Conservation (phyloP, 2,329 filamentous ascomycete species). For the Scytalidium lignicola region DNA sequence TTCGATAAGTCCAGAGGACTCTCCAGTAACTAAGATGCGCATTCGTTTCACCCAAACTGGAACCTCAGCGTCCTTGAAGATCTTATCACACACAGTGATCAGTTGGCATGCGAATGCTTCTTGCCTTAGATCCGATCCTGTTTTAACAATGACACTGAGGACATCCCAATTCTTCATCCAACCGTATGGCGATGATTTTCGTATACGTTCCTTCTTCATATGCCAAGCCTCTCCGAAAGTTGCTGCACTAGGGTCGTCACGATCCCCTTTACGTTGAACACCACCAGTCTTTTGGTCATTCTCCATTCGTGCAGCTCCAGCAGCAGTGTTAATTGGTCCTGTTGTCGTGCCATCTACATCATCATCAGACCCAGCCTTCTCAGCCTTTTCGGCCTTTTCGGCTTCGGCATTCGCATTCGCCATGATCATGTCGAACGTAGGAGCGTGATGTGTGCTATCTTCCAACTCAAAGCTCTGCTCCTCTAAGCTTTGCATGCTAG, state of each 20-base stretch:
- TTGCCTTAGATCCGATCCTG: constrained; percentile 74
- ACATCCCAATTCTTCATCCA: constrained; percentile 91
- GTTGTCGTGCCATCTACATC: constrained; percentile 44
- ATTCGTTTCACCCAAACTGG: constrained; percentile 87
- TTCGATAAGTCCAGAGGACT: constrained; percentile 79
- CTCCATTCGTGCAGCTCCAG: constrained; percentile 79
- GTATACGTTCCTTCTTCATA: constrained; percentile 76
- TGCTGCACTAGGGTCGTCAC: constrained; percentile 79
- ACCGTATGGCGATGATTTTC: constrained; percentile 77
- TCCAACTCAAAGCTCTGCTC: constrained; percentile 79
- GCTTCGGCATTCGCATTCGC: constrained; percentile 57
- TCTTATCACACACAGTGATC: constrained; percentile 74
- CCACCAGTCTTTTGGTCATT: constrained; percentile 85
- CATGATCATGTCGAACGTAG: constrained; percentile 80
- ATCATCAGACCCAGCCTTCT: constrained; percentile 44
- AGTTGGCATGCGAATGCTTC: constrained; percentile 85
- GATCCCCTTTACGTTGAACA: constrained; percentile 73
- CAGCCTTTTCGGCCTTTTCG: constrained; percentile 20
- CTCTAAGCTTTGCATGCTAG: constrained; percentile 82
- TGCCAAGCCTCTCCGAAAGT: constrained; percentile 86
- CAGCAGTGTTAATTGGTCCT: constrained; percentile 53
- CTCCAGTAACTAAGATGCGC: constrained; percentile 80
- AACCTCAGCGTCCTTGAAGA: constrained; percentile 69
- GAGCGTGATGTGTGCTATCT: constrained; percentile 52
- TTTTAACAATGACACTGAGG: constrained; percentile 83